A percentile compares a stretch with the other conserved stretches of the same genome.
Conservation (phyloP, 208 protist species). For the Polymyxa betae region DNA sequence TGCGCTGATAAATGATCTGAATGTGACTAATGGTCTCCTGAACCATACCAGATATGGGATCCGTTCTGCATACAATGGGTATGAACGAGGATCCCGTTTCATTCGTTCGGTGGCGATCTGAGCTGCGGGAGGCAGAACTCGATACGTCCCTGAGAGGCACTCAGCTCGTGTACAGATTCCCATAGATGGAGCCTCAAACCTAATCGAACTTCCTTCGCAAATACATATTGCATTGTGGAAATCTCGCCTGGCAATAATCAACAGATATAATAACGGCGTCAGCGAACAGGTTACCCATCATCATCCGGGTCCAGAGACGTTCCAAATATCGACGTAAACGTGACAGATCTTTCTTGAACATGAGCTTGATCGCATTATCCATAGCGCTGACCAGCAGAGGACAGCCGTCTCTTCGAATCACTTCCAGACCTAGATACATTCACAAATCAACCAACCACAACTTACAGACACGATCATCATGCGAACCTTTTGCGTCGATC, state of each 20-base stretch:
- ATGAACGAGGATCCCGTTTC: neutral
- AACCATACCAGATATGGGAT: conserved; percentile 36
- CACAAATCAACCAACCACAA: too few relatives aligned
- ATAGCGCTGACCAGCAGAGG: neutral
- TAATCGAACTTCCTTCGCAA: neutral
- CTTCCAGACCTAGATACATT: neutral
- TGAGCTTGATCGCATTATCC: neutral
- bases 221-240: neutral
- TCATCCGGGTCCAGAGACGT: neutral
- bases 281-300: neutral
- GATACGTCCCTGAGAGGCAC: neutral
- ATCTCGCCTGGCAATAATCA: neutral
- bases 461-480: too few relatives aligned
- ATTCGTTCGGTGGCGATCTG: neutral
- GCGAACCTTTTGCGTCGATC: conserved; percentile 54
- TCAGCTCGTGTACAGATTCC: neutral
- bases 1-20: neutral
- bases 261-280: neutral
- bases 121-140: neutral
- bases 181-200: neutral
- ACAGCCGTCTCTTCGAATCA: neutral
- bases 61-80: neutral
- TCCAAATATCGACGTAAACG: neutral
- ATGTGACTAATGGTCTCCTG: neutral
- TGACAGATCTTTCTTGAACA: conserved; percentile 15